These are phyloP conservation scores for Kuraishia floccosa DNA, from an alignment of 805 yeast species.

Conservation along the genomic window DNA sequence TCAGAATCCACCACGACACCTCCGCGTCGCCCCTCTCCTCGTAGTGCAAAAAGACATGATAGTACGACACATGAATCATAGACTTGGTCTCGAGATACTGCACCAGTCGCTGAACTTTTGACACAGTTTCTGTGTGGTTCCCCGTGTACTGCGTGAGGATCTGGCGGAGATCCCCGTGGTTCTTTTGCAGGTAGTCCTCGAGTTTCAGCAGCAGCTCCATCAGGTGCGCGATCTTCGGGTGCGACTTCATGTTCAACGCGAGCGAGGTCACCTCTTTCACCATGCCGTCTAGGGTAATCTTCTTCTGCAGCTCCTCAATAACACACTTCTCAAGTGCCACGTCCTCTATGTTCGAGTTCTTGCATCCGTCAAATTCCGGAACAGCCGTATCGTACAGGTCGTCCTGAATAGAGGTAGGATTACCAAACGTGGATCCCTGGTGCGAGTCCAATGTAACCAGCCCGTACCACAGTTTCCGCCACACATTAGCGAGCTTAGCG, in stretches of 20 bases:
- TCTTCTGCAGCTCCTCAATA: slow-evolving; percentile 18
- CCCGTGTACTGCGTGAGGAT: slow-evolving; percentile 13
- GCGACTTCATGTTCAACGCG: slow-evolving; percentile 27
- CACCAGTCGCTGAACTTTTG: slow-evolving; percentile 10
- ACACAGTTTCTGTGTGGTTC: slow-evolving; percentile 10
- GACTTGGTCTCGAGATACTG: slow-evolving; percentile 16
- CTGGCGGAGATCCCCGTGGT: slow-evolving; percentile 19
- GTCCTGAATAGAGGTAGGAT: slow-evolving; percentile 25
- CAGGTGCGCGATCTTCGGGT: slow-evolving; percentile 25
- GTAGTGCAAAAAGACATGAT: slow-evolving; percentile 28
- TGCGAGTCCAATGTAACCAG: slow-evolving; percentile 32
- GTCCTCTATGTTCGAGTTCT: slow-evolving; percentile 23
- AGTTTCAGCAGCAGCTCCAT: slow-evolving; percentile 21
- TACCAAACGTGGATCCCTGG: slow-evolving; percentile 36
- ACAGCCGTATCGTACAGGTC: slow-evolving; percentile 38
- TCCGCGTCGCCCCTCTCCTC: slow-evolving; percentile 19
- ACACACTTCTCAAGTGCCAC: slow-evolving; percentile 28
- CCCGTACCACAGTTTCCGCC: slow-evolving; percentile 51
- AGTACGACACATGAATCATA: slow-evolving; percentile 25
- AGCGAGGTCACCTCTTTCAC: slow-evolving; percentile 21
- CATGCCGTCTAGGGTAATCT: slow-evolving; percentile 17
- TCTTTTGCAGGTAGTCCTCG: slow-evolving; percentile 19
- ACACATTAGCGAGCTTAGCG: slow-evolving; percentile 25
- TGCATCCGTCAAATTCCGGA: slow-evolving; percentile 27
- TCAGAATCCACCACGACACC: slow-evolving; percentile 25